A percentile compares a stretch with the other conserved stretches of the same genome.
phyloP scores from a whole-genome alignment of 192 early-diverging fungal species.

The Coemansia umbellata region DNA sequence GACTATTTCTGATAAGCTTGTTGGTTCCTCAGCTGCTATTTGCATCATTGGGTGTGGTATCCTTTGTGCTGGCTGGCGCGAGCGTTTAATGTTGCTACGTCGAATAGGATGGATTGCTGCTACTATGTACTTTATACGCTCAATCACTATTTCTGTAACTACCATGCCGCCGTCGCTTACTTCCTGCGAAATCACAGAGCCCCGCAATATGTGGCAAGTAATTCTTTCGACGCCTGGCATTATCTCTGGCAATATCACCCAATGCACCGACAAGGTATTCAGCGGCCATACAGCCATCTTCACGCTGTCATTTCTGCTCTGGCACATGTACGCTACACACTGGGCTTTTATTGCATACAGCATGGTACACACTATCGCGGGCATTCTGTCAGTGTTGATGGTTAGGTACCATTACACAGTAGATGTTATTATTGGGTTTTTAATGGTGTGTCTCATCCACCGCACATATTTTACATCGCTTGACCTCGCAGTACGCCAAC shows the following conservation, averaged over 20 bases:
- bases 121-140: conserved; percentile 52
- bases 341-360: conserved; percentile 40
- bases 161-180: conserved; percentile 50
- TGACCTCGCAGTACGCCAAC: conserved; percentile 27
- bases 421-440: conserved; percentile 54
- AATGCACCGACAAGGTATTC: conserved; percentile 60
- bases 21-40: conserved; percentile 11
- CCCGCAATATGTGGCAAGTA: conserved; percentile 7
- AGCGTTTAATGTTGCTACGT: conserved; percentile 48
- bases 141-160: conserved; percentile 56
- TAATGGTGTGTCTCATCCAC: conserved; percentile 55
- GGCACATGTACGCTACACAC: conserved; percentile 52
- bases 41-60: conserved; percentile 15
- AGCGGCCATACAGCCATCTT: conserved; percentile 59
- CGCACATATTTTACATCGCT: conserved; percentile 52
- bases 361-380: conserved; percentile 30
- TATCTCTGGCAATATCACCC: conserved; percentile 34
- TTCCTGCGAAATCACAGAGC: conserved; percentile 12
- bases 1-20: conserved; percentile 22
- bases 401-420: conserved; percentile 57
- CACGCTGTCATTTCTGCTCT: conserved; percentile 49
- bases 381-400: conserved; percentile 51
- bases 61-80: conserved; percentile 32
- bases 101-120: conserved; percentile 52
- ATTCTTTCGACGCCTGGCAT: conserved; percentile 14